Percentiles rank a stretch among this genome's conserved stretches.
phyloP scores from a whole-genome alignment of 2,329 filamentous ascomycete species.

The Phialophora macrospora region DNA sequence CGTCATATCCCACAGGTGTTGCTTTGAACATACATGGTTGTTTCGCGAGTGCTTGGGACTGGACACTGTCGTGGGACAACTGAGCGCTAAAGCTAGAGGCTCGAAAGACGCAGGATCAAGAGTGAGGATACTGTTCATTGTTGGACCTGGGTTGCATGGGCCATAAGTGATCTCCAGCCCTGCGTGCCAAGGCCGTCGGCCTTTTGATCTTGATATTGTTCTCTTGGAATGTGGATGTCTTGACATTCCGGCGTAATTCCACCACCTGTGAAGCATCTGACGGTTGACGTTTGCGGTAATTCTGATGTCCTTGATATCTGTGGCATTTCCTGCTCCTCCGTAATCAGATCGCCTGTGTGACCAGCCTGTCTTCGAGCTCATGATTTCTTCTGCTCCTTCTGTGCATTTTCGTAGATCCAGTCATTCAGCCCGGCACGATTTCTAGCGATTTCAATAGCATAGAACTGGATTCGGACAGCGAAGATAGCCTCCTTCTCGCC shows the following conservation, averaged over 20 bases:
- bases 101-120: background rate
- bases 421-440: slow-evolving; percentile 91
- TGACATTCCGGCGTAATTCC: background rate
- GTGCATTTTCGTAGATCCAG: slow-evolving; percentile 89
- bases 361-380: slow-evolving; percentile 5
- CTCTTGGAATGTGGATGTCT: slow-evolving; percentile 36
- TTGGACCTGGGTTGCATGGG: slow-evolving; percentile 1
- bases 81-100: slow-evolving; percentile 11
- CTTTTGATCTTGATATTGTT: slow-evolving; percentile 41
- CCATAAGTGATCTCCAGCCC: slow-evolving; percentile 7
- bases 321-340: background rate
- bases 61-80: slow-evolving; percentile 6
- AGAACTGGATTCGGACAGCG: slow-evolving; percentile 81
- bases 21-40: slow-evolving; percentile 1
- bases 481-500: slow-evolving; percentile 90
- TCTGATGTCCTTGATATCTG: background rate
- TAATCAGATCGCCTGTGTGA: background rate
- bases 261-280: background rate
- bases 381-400: slow-evolving; percentile 60
- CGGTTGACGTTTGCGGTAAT: background rate
- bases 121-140: slow-evolving; percentile 6
- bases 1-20: slow-evolving; percentile 17
- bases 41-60: background rate
- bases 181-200: slow-evolving; percentile 6
- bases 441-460: slow-evolving; percentile 75